Base-by-base conservation (phyloP, 768 basidiomycete species). In the Cystobasidium onofrii region DNA sequence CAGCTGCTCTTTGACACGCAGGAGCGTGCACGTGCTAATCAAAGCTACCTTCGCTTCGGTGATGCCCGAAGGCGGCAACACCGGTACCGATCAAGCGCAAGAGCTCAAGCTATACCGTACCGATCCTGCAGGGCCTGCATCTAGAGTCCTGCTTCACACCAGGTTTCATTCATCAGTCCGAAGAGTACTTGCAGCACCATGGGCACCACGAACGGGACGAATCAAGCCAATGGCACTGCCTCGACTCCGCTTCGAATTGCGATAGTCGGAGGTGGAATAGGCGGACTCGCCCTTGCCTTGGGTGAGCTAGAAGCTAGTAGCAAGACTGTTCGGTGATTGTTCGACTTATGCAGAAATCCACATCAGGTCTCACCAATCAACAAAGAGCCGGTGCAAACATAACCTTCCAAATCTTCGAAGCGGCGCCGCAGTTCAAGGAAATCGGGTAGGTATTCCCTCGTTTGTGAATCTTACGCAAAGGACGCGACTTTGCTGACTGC, bases 381-480 rank as follows among this genome's bases (percentile, higher is more conserved):
- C 65, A 52, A 31, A 18, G 65, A 41, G 44, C 7, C 6, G 65
- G 50, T 3, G 65, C 65, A 2, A 67, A 67, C 18, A 9, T 67
- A 17, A 52, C 29, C 18, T 46, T 67, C 29, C 41, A 67, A 31
- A 41, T 67, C 7, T 67, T 67, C 50, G 65, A 67, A 29, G 65
- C 65, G 9, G 65, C 65, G 20, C 44, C 65, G 27, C 65, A 67
- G 50, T 67, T 67, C 65, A 67, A 67, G 31, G 65, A 67, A 36
- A 67, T 67, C 17, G 65, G 65, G 65, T 67, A 27, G 23, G 65
- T 2, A 7, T 29, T 29, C 25, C 27, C 41, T 7, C 41, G 4
- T 43, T 20, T 4, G 25, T 17, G 23, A 46, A 46, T 3, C 41
- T 33, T 6, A 36, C 34, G 4, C 6, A 36, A 17, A 54, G 39